A percentile compares a stretch with the other conserved stretches of the same genome.
These are phyloP conservation scores for Daedaleopsis nitida DNA, from an alignment of 768 basidiomycete genomes.

Conservation along the genomic window DNA sequence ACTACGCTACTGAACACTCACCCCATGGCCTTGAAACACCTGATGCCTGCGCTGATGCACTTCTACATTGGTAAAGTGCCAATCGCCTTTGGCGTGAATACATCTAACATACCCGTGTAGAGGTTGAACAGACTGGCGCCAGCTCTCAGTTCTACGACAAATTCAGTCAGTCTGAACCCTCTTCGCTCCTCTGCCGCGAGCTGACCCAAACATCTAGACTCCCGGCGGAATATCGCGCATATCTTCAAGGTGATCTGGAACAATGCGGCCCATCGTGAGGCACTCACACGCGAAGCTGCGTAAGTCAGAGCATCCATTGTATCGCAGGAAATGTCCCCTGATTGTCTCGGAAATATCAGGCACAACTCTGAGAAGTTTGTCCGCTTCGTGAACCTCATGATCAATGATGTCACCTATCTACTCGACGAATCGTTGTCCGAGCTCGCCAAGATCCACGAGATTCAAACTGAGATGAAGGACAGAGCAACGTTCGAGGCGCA, in stretches of 20 bases:
- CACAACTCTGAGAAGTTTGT: slow-evolving; percentile 88
- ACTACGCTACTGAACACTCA: slow-evolving; percentile 84
- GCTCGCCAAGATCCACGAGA: slow-evolving; percentile 82
- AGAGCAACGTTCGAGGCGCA: slow-evolving; percentile 66
- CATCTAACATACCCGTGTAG: slow-evolving; percentile 40
- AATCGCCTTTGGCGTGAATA: too few species aligned
- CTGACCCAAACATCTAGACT: background rate
- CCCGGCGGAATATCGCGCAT: slow-evolving; percentile 81
- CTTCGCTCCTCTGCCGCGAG: background rate
- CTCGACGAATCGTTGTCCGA: slow-evolving; percentile 95
- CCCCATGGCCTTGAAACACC: slow-evolving; percentile 79
- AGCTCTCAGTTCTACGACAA: slow-evolving; percentile 99
- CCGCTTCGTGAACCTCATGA: slow-evolving; percentile 95
- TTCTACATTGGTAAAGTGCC: slow-evolving; percentile 84
- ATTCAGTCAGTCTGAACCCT: slow-evolving; percentile 61
- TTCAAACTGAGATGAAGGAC: slow-evolving; percentile 86
- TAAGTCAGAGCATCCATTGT: slow-evolving; percentile 37
- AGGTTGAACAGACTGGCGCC: slow-evolving; percentile 96
- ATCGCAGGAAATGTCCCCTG: background rate
- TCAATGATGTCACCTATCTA: slow-evolving; percentile 98
- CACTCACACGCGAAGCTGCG: slow-evolving; percentile 80
- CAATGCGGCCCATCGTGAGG: slow-evolving; percentile 85
- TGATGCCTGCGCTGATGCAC: slow-evolving; percentile 89
- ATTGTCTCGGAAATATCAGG: slow-evolving; percentile 38
- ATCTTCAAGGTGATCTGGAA: slow-evolving; percentile 91